Conservation (phyloP, 768 basidiomycete species). For the Termitomyces sp. region DNA sequence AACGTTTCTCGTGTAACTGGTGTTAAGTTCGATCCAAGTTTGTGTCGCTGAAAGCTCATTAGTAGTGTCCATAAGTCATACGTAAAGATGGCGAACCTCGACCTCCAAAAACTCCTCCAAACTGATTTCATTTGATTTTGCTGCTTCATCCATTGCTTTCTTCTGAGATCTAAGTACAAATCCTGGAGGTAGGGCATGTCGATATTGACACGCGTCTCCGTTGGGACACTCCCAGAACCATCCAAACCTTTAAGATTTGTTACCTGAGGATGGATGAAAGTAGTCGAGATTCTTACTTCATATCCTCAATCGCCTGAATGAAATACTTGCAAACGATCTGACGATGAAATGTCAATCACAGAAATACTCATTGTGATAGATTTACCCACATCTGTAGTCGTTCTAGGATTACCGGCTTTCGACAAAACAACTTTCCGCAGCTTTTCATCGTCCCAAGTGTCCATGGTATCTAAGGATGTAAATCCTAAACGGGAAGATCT, state of each 20-base stretch:
- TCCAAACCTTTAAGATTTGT: slow-evolving; percentile 50
- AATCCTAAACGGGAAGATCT: background rate
- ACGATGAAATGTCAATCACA: background rate
- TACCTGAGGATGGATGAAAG: background rate
- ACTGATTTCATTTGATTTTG: slow-evolving; percentile 83
- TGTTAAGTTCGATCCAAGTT: slow-evolving; percentile 84
- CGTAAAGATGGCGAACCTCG: slow-evolving; percentile 52
- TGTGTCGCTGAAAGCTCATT: slow-evolving; percentile 66
- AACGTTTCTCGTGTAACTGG: slow-evolving; percentile 92
- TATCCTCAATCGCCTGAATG: slow-evolving; percentile 90
- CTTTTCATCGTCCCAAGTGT: slow-evolving; percentile 95
- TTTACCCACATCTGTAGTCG: slow-evolving; percentile 78
- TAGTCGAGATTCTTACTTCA: slow-evolving; percentile 48
- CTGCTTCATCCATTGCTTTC: slow-evolving; percentile 88
- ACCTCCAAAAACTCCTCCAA: slow-evolving; percentile 97
- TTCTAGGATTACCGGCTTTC: slow-evolving; percentile 86
- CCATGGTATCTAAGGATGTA: slow-evolving; percentile 79
- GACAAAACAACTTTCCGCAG: slow-evolving; percentile 80
- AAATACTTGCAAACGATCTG: slow-evolving; percentile 98
- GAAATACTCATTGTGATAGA: background rate
- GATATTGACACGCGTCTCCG: slow-evolving; percentile 85
- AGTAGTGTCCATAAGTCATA: background rate
- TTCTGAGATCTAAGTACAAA: slow-evolving; percentile 93
- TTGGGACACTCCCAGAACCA: slow-evolving; percentile 98
- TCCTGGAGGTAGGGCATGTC: slow-evolving; percentile 93